Base-by-base conservation (phyloP, 208 protist genomes). In the Wallacemonas sp. region DNA sequence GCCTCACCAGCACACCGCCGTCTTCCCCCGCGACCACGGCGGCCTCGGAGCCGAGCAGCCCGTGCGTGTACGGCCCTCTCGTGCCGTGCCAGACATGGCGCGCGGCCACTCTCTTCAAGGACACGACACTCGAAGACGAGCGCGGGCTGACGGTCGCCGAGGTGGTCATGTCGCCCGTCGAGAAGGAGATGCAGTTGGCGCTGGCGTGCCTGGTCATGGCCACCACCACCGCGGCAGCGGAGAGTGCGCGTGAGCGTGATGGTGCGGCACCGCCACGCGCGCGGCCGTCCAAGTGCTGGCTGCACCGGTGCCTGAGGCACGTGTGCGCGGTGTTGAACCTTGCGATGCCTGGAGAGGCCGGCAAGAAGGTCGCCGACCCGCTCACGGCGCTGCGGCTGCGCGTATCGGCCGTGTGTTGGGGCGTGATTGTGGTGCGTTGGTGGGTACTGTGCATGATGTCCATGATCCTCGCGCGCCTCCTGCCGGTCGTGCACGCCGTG, bases 381-480 rank as follows among this genome's bases (percentile, higher is more conserved):
- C 31, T 59, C 41, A 23, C 18, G 16, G 32, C 41, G 12, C 33
- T 46, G 4, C 57, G 38, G 20, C 57, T 50, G 5, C 41, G 42
- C 38, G 38, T 64, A 4, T 16, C 38, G 7, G 42, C 52, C 10
- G 52, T 59, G 20, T 48, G 31, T 14, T 23, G 70, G 69, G 67
- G 72, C 50, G 29, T 14, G 48, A 7, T 41, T 18, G 16, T 16
- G 65, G 72, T 61, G 12, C 68, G 29, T 59, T 67, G 50, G 48
- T 82, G 81, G 61, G 44, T 77, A 7, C 78, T 77, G 33, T 74
- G 59, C 25, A 59, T 84, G 52, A 28, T 67, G 26, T 74, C 67
- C 36, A 77, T 83, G 68, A 76, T 92, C 0, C 46, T 64, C n/a
- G 31, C 86, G 45, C 82, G 86, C 25, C 18, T 72, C 31, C 3